Percentiles rank a stretch among this genome's conserved stretches.
Conservation (phyloP, 192 early-diverging fungal genomes). For the Coemansia sp. region DNA sequence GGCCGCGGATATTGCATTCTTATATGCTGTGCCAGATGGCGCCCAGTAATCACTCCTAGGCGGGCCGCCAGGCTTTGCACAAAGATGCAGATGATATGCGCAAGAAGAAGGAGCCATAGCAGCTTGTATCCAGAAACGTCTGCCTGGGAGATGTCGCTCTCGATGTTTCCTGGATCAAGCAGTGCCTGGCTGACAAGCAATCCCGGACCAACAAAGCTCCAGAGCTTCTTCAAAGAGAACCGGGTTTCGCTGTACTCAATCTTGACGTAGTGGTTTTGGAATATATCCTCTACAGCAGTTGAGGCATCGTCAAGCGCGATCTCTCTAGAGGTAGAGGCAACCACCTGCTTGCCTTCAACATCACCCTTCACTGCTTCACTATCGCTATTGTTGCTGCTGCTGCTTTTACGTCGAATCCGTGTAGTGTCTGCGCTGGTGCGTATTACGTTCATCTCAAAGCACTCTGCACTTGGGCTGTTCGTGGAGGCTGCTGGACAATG, state of each 20-base stretch:
- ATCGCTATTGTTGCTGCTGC: conserved; percentile 11
- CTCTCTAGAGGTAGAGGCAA: conserved; percentile 3
- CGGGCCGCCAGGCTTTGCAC: conserved; percentile 66
- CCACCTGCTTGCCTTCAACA: not conserved
- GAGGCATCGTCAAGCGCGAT: conserved; percentile 29
- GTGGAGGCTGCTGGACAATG: not conserved
- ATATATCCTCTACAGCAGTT: conserved; percentile 39
- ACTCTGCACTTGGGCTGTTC: conserved; percentile 11
- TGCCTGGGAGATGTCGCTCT: conserved; percentile 68
- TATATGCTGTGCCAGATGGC: conserved; percentile 65
- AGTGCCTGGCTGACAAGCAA: conserved; percentile 63
- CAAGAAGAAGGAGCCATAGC: conserved; percentile 65
- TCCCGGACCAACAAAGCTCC: conserved; percentile 67
- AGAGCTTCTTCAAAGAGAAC: conserved; percentile 63
- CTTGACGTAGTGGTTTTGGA: conserved; percentile 41
- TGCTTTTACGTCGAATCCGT: not conserved
- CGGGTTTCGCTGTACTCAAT: conserved; percentile 29
- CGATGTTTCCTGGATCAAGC: conserved; percentile 73
- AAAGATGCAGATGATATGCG: conserved; percentile 63
- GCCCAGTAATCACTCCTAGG: conserved; percentile 66
- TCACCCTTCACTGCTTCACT: not conserved
- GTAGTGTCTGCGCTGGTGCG: not conserved
- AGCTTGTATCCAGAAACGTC: conserved; percentile 64
- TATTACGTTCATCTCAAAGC: conserved; percentile 23
- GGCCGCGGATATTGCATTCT: conserved; percentile 55